Evolutionary conservation across 805 yeast genomes (phyloP).

Genomic region (Saturnispora gosingensis): DNA sequence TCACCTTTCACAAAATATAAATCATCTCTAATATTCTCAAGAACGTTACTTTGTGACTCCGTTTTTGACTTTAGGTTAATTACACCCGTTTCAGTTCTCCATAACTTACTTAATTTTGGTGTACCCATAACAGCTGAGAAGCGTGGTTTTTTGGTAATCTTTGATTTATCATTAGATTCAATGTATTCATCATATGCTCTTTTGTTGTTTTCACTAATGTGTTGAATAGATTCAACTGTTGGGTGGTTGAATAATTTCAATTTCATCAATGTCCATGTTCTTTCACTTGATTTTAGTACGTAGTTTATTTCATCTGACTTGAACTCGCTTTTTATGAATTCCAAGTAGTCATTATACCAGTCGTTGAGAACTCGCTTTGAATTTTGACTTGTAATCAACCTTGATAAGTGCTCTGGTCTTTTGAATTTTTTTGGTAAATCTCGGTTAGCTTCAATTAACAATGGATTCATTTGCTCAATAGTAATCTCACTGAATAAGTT

Average conservation of each 20-base stretch:
- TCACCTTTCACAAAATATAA: conserved; percentile 21
- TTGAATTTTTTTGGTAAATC: conserved; percentile 18
- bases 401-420: conserved; percentile 16
- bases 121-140: conserved; percentile 22
- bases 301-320: conserved; percentile 9
- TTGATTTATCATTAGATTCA: conserved; percentile 1
- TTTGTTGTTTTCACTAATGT: conserved; percentile 15
- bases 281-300: conserved; percentile 17
- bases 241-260: conserved; percentile 23
- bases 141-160: conserved; percentile 15
- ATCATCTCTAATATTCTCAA: conserved; percentile 20
- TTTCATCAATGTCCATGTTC: conserved; percentile 24
- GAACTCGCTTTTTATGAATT: conserved; percentile 2
- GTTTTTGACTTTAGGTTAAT: conserved; percentile 11
- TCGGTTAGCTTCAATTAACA: conserved; percentile 13
- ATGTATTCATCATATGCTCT: conserved; percentile 20
- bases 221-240: conserved; percentile 10
- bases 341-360: neutral
- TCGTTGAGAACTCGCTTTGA: neutral
- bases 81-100: conserved; percentile 22
- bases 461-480: conserved; percentile 15
- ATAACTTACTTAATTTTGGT: conserved; percentile 21
- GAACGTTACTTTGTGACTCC: neutral
- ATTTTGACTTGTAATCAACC: conserved; percentile 3
- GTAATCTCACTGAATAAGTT: conserved; percentile 17